Evolutionary conservation across 2,329 filamentous ascomycete species (phyloP).

Genomic region (Allantophomopsis cytisporea): DNA sequence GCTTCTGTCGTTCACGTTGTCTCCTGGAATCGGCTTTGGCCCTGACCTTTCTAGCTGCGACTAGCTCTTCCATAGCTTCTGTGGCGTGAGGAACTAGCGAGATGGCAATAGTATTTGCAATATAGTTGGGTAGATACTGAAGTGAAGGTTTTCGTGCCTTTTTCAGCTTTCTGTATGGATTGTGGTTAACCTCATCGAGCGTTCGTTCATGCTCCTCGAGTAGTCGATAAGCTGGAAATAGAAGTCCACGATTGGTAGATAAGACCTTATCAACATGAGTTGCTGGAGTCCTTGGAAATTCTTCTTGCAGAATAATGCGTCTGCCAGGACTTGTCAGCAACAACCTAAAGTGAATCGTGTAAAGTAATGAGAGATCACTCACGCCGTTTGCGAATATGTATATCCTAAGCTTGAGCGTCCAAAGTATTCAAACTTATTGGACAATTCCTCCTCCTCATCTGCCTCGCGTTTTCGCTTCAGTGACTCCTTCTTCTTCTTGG

Average conservation of each 20-base stretch:
- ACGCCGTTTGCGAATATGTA: slow-evolving; percentile 5
- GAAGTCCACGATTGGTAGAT: slow-evolving; percentile 18
- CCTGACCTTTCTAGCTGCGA: slow-evolving; percentile 20
- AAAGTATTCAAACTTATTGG: slow-evolving; percentile 16
- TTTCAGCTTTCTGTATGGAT: slow-evolving; percentile 16
- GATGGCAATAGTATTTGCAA: slow-evolving; percentile 3
- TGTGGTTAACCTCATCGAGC: too few relatives aligned
- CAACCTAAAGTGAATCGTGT: background rate
- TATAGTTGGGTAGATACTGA: slow-evolving; percentile 13
- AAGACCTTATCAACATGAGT: slow-evolving; percentile 21
- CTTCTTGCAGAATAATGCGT: slow-evolving; percentile 9
- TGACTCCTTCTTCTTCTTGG: slow-evolving; percentile 22
- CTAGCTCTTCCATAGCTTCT: slow-evolving; percentile 23
- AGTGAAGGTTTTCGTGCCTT: slow-evolving; percentile 9
- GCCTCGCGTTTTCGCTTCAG: slow-evolving; percentile 22
- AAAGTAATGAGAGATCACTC: background rate
- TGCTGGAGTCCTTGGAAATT: slow-evolving; percentile 23
- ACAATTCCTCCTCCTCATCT: slow-evolving; percentile 21
- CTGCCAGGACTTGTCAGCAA: slow-evolving; percentile 4
- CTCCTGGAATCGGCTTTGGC: slow-evolving; percentile 17
- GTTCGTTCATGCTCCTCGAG: background rate
- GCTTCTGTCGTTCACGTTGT: slow-evolving; percentile 23
- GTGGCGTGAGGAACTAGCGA: slow-evolving; percentile 1
- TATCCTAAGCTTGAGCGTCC: slow-evolving; percentile 11
- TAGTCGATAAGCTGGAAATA: background rate